phyloP scores from a whole-genome alignment of 345 rosid species.

The Eutrema yunnanense region DNA sequence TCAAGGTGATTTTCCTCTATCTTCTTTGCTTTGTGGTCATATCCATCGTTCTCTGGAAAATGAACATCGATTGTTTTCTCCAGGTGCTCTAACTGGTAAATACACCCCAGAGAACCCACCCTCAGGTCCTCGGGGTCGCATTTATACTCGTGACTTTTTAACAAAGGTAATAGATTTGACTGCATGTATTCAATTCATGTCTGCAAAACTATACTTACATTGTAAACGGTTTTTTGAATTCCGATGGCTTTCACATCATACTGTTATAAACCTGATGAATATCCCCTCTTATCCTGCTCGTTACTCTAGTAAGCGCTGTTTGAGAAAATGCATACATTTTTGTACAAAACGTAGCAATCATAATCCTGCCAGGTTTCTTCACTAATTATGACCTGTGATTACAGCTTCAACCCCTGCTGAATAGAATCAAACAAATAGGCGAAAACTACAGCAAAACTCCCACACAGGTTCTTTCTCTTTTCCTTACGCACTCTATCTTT shows the following conservation, averaged over 20 bases:
- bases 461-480: slow-evolving; percentile 58
- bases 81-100: slow-evolving; percentile 93
- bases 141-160: slow-evolving; percentile 74
- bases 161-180: slow-evolving; percentile 41
- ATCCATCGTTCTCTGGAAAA: background rate
- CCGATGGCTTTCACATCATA: background rate
- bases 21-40: background rate
- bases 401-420: slow-evolving; percentile 85
- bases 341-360: background rate
- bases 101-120: slow-evolving; percentile 86
- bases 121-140: slow-evolving; percentile 71
- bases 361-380: background rate
- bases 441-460: slow-evolving; percentile 56
- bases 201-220: background rate
- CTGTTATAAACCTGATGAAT: background rate
- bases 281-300: background rate
- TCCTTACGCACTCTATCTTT: background rate
- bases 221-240: background rate
- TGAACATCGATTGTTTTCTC: background rate
- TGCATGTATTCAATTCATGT: background rate
- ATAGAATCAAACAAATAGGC: slow-evolving; percentile 64
- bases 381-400: slow-evolving; percentile 19
- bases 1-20: slow-evolving; percentile 55
- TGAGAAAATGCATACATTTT: background rate
- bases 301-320: background rate